Percentiles rank a stretch among this genome's conserved stretches.
Conservation (phyloP, 2,329 filamentous ascomycete species). For the Neonectria punicea region DNA sequence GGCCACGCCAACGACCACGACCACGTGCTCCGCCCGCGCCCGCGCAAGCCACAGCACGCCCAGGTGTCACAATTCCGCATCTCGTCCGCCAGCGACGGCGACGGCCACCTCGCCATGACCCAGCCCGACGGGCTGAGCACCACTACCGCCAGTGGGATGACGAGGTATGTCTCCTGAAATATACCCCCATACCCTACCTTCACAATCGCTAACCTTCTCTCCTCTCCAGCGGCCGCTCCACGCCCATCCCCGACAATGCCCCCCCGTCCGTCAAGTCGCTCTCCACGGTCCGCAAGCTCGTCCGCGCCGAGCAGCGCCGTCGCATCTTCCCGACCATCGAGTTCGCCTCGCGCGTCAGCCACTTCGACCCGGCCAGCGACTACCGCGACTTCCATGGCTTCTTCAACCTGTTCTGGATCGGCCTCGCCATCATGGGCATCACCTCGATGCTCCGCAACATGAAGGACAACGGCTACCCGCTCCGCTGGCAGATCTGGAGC, state of each 20-base stretch:
- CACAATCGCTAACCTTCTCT: not conserved
- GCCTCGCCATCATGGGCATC: constrained; percentile 94
- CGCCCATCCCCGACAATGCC: constrained; percentile 86
- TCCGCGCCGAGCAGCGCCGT: constrained; percentile 81
- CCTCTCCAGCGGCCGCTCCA: constrained; percentile 76
- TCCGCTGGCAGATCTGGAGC: constrained; percentile 87
- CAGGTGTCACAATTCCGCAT: constrained; percentile 57
- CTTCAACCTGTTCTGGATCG: constrained; percentile 98
- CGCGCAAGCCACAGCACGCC: constrained; percentile 60
- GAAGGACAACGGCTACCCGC: constrained; percentile 89
- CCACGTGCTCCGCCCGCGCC: constrained; percentile 60
- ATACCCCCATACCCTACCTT: not conserved
- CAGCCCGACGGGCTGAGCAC: constrained; percentile 46
- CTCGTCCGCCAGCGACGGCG: constrained; percentile 47
- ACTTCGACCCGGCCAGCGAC: constrained; percentile 93
- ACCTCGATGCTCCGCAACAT: constrained; percentile 93
- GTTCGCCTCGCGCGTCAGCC: constrained; percentile 89
- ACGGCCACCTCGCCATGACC: constrained; percentile 46
- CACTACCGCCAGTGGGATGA: constrained; percentile 53
- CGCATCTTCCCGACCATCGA: constrained; percentile 94
- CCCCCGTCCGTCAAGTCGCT: constrained; percentile 91
- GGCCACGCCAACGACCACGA: constrained; percentile 47
- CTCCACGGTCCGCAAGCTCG: constrained; percentile 84
- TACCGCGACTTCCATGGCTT: constrained; percentile 97
- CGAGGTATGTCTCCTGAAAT: constrained; percentile 51